Percentiles rank a stretch among this genome's conserved stretches.
These are phyloP conservation scores for Podaxis sp. DNA, from an alignment of 768 basidiomycete species.

Conservation along the genomic window DNA sequence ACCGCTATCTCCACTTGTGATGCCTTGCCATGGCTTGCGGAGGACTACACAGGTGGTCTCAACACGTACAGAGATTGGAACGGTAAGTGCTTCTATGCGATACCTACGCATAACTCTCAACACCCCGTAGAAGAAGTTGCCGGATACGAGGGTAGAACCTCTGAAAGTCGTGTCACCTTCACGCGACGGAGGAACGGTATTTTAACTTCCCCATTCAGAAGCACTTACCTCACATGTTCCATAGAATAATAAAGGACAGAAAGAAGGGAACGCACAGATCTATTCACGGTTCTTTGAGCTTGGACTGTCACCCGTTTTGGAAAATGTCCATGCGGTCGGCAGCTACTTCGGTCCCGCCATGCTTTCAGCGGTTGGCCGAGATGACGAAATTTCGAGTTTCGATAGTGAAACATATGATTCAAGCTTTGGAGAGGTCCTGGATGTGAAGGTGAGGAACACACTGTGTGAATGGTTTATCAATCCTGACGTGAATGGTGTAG, in stretches of 20 bases:
- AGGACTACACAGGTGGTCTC: not conserved
- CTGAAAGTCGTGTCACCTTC: not conserved
- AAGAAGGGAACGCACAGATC: conserved; percentile 9
- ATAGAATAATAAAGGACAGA: conserved; percentile 12
- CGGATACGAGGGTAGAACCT: not conserved
- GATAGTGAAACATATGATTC: conserved; percentile 21
- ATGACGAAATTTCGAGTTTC: conserved; percentile 7
- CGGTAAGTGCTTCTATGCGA: not conserved
- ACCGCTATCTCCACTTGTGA: not conserved
- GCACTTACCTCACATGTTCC: not conserved
- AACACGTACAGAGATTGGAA: not conserved
- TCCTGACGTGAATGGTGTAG: not conserved
- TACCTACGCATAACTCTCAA: not conserved
- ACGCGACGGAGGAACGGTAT: not conserved
- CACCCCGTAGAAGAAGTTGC: not conserved
- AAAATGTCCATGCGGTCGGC: conserved; percentile 24
- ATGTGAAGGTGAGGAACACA: conserved; percentile 13
- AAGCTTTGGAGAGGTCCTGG: conserved; percentile 25
- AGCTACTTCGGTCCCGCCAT: conserved; percentile 10
- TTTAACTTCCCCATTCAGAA: not conserved
- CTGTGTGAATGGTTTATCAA: conserved; percentile 12
- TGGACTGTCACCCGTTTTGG: conserved; percentile 33
- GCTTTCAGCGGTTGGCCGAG: not conserved
- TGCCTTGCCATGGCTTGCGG: not conserved
- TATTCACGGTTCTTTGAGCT: conserved; percentile 24